Evolutionary conservation across 805 yeast species (phyloP), one percentile per base, ranked within the genome.

Genomic region (Saccharomycopsis fibuligera): DNA sequence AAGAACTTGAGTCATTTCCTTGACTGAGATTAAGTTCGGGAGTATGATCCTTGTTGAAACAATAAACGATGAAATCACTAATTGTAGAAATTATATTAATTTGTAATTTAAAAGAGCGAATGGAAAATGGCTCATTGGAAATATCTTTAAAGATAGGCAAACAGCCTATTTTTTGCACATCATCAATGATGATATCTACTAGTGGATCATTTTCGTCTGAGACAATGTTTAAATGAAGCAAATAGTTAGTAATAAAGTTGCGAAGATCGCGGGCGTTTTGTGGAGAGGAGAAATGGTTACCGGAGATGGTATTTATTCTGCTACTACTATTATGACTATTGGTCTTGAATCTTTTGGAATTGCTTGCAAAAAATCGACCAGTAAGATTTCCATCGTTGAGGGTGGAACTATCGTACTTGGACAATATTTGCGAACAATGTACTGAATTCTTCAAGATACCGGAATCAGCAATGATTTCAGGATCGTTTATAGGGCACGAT

Each of bases 61-160:
- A 76, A 62, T 89, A 91, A n/a, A 90, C 77, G 4, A 87, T 68
- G 44, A 88, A 76, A 59, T 86, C 95, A 0, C 93, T 74, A 8
- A 88, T 70, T 24, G 78, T 70, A 30, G 93, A 84, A 52, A 83
- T 68, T 60, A 88, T 89, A n/a, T 88, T 75, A 17, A 81, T 84
- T 65, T 91, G 98, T 49, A 85, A 78, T 60, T 86, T 88, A 63
- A 89, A 90, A 6, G 45, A 30, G n/a, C 55, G 23, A 17, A 46
- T 46, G 4, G 44, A 36, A 8, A 48, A 41, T 16, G n/a, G 29
- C 25, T 41, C 43, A 10, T 30, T 30, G 21, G 45, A 25, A 14
- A 23, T 22, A 31, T 39, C 50, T 22, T 21, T 27, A 24, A 45
- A 45, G 5, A 35, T 17, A 10, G 53, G 53, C n/a, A 49, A 29